These are phyloP conservation scores for Bisporella sp. DNA, from an alignment of 2,329 filamentous ascomycete species.

Conservation along the genomic window DNA sequence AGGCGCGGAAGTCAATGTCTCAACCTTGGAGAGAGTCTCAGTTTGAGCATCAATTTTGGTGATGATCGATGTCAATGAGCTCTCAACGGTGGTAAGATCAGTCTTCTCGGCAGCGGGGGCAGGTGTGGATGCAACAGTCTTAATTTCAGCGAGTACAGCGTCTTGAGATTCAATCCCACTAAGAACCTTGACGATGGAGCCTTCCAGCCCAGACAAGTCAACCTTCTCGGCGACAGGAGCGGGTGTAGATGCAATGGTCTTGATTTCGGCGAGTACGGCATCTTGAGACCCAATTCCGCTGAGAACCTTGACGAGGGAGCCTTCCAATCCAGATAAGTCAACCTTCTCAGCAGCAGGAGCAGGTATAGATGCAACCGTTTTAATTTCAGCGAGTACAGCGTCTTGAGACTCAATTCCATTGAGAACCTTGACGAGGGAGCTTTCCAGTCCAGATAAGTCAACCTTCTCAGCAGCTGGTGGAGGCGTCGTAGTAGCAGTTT, in stretches of 20 bases:
- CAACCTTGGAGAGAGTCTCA: conserved; percentile 13
- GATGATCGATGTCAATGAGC: conserved; percentile 4
- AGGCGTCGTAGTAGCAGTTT: conserved; percentile 2
- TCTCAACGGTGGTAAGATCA: conserved; percentile 10
- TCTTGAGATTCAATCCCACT: neutral
- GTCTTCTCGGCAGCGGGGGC: conserved; percentile 5
- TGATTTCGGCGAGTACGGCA: conserved; percentile 13
- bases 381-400: conserved; percentile 14
- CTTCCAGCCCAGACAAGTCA: conserved; percentile 9
- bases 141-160: conserved; percentile 14
- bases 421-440: conserved; percentile 5
- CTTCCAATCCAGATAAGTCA: conserved; percentile 13
- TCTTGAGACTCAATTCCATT: conserved; percentile 1
- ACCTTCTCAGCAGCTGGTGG: conserved; percentile 9
- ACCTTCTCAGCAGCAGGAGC: conserved; percentile 10
- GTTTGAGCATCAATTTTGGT: neutral
- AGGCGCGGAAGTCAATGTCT: conserved; percentile 8
- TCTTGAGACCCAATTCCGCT: neutral
- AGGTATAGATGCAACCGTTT: conserved; percentile 8
- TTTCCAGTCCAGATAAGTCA: conserved; percentile 12
- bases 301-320: conserved; percentile 7
- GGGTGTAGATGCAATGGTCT: conserved; percentile 9
- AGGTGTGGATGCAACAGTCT: conserved; percentile 9
- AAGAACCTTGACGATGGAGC: conserved; percentile 3
- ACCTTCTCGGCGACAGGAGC: conserved; percentile 5